A percentile compares a stretch with the other conserved stretches of the same genome.
These are phyloP conservation scores for Eucalyptus victrix DNA, from an alignment of 345 rosid genomes.

Conservation along the genomic window DNA sequence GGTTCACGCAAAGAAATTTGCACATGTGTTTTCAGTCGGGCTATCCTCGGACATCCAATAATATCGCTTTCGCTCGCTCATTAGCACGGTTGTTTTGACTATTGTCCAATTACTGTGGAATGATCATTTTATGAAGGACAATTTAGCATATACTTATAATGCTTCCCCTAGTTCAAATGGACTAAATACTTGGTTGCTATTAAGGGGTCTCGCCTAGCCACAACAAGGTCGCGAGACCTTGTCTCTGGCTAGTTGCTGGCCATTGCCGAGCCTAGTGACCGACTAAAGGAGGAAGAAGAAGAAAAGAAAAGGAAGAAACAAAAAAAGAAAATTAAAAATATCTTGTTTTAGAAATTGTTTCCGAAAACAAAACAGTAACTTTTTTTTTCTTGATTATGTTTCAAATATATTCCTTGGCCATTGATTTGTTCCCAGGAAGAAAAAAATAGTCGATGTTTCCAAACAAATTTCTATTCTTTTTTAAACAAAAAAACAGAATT, in stretches of 20 bases:
- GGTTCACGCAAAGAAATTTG: not conserved
- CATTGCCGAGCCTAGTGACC: no score
- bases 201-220: not conserved
- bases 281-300: no score
- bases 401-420: fast-evolving
- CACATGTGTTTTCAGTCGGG: not conserved
- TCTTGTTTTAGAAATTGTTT: no score
- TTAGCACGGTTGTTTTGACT: not conserved
- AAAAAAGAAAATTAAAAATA: no score
- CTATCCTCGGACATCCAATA: not conserved
- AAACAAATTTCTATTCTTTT: no score
- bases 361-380: fast-evolving
- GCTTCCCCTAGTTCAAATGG: not conserved
- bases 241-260: fast-evolving
- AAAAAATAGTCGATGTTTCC: fast-evolving
- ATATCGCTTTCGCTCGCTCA: not conserved
- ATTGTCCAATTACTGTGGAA: not conserved
- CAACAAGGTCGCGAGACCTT: no score
- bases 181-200: not conserved
- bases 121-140: not conserved
- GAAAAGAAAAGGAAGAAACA: no score
- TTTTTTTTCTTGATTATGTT: no score
- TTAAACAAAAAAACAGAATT: no score
- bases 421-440: fast-evolving
- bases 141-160: not conserved